These are phyloP conservation scores for Dalbergia oliveri DNA, from an alignment of 306 rosid genomes.

Conservation along the genomic window DNA sequence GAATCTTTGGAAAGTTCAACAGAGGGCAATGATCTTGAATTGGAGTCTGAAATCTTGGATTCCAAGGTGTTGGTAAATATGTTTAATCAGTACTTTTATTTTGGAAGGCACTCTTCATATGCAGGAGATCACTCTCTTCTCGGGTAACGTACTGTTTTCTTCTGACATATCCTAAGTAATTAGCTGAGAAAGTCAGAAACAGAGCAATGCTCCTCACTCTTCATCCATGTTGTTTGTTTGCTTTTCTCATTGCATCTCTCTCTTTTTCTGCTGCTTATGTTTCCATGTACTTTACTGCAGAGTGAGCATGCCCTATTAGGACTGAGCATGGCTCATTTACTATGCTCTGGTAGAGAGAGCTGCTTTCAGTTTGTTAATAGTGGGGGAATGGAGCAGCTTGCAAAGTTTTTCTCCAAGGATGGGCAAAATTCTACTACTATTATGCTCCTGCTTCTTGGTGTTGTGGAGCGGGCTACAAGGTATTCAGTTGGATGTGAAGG, in stretches of 20 bases:
- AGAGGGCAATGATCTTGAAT: slow-evolving; percentile 58
- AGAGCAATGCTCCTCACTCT: slow-evolving; percentile 11
- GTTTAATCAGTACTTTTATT: slow-evolving; percentile 66
- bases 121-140: slow-evolving; percentile 58
- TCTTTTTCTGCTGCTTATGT: slow-evolving; percentile 13
- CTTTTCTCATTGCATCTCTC: slow-evolving; percentile 21
- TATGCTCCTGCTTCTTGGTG: slow-evolving; percentile 82
- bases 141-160: slow-evolving; percentile 61
- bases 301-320: slow-evolving; percentile 72
- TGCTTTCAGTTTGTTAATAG: slow-evolving; percentile 83
- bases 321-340: slow-evolving; percentile 87
- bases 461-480: slow-evolving; percentile 87
- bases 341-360: slow-evolving; percentile 92
- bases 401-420: slow-evolving; percentile 57
- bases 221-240: slow-evolving; percentile 30
- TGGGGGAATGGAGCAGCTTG: slow-evolving; percentile 93
- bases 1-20: slow-evolving; percentile 56
- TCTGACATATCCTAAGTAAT: slow-evolving; percentile 31
- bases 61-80: slow-evolving; percentile 81
- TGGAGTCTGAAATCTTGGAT: slow-evolving; percentile 64
- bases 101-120: slow-evolving; percentile 50
- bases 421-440: slow-evolving; percentile 69
- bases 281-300: slow-evolving; percentile 64
- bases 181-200: slow-evolving; percentile 30
- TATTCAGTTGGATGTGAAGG: slow-evolving; percentile 95